Conservation (phyloP, 345 rosid species). For the Linum trigynum region DNA sequence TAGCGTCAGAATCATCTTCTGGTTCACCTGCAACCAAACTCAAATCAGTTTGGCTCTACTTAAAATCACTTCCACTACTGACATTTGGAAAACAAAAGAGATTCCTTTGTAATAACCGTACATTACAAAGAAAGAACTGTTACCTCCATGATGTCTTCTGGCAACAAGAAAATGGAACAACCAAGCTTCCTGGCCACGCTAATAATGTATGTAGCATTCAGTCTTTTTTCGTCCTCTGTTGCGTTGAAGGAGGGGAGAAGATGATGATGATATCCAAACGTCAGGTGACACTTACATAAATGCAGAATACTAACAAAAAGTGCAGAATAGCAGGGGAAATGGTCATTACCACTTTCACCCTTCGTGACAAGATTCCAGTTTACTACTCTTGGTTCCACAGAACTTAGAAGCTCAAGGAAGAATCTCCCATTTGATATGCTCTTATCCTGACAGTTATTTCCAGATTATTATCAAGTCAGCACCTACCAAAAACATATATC, state of each 20-base stretch:
- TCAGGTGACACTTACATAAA: not conserved
- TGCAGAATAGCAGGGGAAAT: not conserved
- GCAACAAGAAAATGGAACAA: constrained; percentile 91
- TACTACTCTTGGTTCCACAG: constrained; percentile 91
- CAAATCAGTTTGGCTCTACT: not conserved
- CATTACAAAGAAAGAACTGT: not conserved
- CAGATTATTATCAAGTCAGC: not conserved
- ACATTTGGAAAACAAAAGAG: too few relatives aligned
- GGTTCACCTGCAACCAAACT: constrained; percentile 58
- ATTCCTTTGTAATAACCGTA: too few relatives aligned
- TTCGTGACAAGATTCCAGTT: constrained; percentile 95
- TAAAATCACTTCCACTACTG: too few relatives aligned
- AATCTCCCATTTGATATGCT: constrained; percentile 63
- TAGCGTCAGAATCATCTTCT: constrained; percentile 79
- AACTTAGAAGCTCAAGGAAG: constrained; percentile 83
- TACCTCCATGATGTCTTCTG: constrained; percentile 97
- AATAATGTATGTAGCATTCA: constrained; percentile 90
- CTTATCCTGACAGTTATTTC: constrained; percentile 52
- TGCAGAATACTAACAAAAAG: not conserved
- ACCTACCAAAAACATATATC: not conserved
- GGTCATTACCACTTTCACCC: constrained; percentile 70
- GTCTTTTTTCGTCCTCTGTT: constrained; percentile 76
- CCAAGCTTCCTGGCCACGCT: constrained; percentile 95
- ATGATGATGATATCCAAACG: too few relatives aligned
- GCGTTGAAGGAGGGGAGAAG: not conserved